These are phyloP conservation scores for Coemansia sp. DNA, from an alignment of 192 early-diverging fungal genomes.

Conservation along the genomic window DNA sequence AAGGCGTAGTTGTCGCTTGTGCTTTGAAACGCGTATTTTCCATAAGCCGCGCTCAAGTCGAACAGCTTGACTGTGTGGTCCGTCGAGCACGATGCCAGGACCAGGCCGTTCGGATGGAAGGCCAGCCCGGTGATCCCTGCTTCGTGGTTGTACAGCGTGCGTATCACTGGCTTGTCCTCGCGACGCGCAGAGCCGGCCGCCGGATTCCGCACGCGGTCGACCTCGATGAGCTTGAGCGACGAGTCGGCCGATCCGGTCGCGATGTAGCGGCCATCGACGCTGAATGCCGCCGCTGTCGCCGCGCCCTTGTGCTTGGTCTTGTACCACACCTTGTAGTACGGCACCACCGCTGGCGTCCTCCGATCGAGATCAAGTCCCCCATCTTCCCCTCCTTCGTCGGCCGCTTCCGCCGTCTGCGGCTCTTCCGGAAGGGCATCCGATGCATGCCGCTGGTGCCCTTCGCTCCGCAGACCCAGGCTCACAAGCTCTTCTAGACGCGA, in stretches of 20 bases:
- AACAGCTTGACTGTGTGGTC: conserved; percentile 87
- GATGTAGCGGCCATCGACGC: conserved; percentile 69
- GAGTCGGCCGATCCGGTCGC: conserved; percentile 87
- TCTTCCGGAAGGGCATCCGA: not conserved
- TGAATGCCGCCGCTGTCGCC: conserved; percentile 64
- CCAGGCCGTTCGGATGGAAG: conserved; percentile 91
- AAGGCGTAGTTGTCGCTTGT: conserved; percentile 78
- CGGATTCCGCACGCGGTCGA: conserved; percentile 64
- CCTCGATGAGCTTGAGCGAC: conserved; percentile 88
- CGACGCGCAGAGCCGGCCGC: conserved; percentile 61
- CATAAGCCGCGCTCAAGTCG: conserved; percentile 77
- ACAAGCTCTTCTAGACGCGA: conserved; percentile 62
- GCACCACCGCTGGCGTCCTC: conserved; percentile 16
- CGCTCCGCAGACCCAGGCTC: conserved; percentile 59
- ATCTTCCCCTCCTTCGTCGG: conserved; percentile 23
- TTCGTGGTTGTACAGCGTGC: conserved; percentile 85
- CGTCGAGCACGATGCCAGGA: conserved; percentile 81
- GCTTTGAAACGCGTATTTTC: conserved; percentile 81
- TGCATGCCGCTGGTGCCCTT: conserved; percentile 20
- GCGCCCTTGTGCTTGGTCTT: conserved; percentile 75
- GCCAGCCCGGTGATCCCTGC: conserved; percentile 77
- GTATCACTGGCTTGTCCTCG: conserved; percentile 81
- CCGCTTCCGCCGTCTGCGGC: conserved; percentile 10
- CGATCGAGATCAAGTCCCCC: conserved; percentile 24
- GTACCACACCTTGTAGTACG: conserved; percentile 65